Evolutionary conservation across 2,329 filamentous ascomycete species (phyloP), one percentile per base, ranked within the genome.

Genomic region (Sporothrix pseudoabietina): DNA sequence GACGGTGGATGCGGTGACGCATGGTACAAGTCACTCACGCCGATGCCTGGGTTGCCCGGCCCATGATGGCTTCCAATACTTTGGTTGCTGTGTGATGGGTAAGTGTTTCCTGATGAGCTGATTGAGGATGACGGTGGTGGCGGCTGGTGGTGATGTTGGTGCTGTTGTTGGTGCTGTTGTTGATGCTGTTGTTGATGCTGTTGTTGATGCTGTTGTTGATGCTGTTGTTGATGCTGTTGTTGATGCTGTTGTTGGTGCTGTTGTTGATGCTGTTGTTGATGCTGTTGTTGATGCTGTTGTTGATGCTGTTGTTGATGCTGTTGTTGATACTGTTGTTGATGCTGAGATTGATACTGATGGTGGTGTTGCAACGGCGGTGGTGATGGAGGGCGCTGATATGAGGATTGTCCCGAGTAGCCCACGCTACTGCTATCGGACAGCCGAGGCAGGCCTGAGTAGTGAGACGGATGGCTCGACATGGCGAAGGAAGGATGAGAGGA

Each of bases 11-110:
- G 26, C 26, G 26, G 76, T 22, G 76, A 72, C 22, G 74, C 30
- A 26, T 74, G 77, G 70, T 77, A 78, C 19, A 77, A 74, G 14
- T 78, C 77, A 52, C 63, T 72, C 39, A 74, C 57, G 19, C 71
- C 35, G 57, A 73, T 68, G 26, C 73, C 52, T 8, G 57, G 41
- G 41, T 70, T 73, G 39, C 73, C 63, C 2, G 70, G 73, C 5
- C 69, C 72, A 7, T 69, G 39, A 14, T 72, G 63, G 19, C 7
- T 59, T 16, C 71, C 63, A 7, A 69, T 52, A 52, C 22, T 57
- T 30, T 69, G 49, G 35, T 39, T 69, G 39, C 30, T 26, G 12
- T 52, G 63, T 3, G 63, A 69, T 10, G 59, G 49, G 52, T 72
- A 72, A 49, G 61, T 39, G 47, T 55, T 61, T 3, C 44, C 19